Evolutionary conservation across 192 early-diverging fungal genomes (phyloP).

Genomic region (Coemansia sp.): DNA sequence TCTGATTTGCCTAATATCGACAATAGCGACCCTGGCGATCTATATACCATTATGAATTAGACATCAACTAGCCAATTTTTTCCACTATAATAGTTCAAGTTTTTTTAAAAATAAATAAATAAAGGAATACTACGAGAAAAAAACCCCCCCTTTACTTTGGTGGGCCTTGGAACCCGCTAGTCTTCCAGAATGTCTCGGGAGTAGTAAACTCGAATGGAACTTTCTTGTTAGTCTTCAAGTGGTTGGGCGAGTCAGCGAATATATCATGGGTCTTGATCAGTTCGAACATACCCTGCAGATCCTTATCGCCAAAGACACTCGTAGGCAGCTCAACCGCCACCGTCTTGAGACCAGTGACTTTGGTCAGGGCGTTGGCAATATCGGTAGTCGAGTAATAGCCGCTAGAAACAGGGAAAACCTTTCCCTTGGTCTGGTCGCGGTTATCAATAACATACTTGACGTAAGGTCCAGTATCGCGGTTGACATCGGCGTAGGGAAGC

Average conservation of each 20-base stretch:
- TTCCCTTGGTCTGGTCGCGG: background rate
- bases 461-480: slow-evolving; percentile 16
- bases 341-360: slow-evolving; percentile 15
- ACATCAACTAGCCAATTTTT: background rate
- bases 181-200: slow-evolving; percentile 22
- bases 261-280: slow-evolving; percentile 17
- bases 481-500: slow-evolving; percentile 17
- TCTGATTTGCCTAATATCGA: background rate
- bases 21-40: background rate
- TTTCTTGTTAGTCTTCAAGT: slow-evolving; percentile 2
- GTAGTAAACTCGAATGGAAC: slow-evolving; percentile 12
- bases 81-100: background rate
- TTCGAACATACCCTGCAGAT: slow-evolving; percentile 24
- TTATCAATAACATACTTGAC: slow-evolving; percentile 30
- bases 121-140: background rate
- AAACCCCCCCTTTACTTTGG: slow-evolving; percentile 2
- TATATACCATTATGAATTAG: background rate
- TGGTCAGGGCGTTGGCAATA: slow-evolving; percentile 24
- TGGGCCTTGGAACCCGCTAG: slow-evolving; percentile 20
- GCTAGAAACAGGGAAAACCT: slow-evolving; percentile 15
- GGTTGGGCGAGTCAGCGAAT: slow-evolving; percentile 11
- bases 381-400: slow-evolving; percentile 25
- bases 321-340: slow-evolving; percentile 11
- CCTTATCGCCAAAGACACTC: background rate
- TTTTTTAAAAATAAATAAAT: background rate